These are phyloP conservation scores for Ceratocystiopsis sp. DNA, from an alignment of 2,329 filamentous ascomycete species.

Conservation along the genomic window DNA sequence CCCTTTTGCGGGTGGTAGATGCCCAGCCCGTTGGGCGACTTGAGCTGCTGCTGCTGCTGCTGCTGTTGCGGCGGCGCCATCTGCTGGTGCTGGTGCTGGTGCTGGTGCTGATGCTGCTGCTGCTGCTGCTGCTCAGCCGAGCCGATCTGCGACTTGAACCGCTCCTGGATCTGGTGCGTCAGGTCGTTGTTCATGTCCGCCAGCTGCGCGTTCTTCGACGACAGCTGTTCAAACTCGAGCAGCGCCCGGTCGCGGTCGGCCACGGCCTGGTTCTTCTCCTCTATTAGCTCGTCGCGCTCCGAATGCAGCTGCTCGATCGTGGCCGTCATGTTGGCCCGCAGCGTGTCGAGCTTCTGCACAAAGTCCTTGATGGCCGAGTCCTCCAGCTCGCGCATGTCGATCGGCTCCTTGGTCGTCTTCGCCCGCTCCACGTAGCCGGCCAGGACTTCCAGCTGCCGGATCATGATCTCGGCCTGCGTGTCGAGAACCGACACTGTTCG, in stretches of 20 bases:
- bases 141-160: slow-evolving; percentile 64
- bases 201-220: slow-evolving; percentile 84
- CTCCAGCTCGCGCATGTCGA: slow-evolving; percentile 70
- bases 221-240: slow-evolving; percentile 88
- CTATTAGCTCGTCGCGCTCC: slow-evolving; percentile 65
- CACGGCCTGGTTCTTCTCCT: slow-evolving; percentile 69
- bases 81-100: too few relatives aligned
- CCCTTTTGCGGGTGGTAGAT: slow-evolving; percentile 37
- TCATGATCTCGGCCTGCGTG: slow-evolving; percentile 87
- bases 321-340: slow-evolving; percentile 41
- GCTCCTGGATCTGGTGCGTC: slow-evolving; percentile 82
- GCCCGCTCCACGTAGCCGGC: slow-evolving; percentile 76
- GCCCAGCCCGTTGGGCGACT: slow-evolving; percentile 32
- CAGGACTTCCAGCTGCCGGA: slow-evolving; percentile 77
- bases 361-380: slow-evolving; percentile 84
- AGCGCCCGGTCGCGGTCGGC: slow-evolving; percentile 84
- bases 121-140: slow-evolving; percentile 6
- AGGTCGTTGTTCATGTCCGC: slow-evolving; percentile 92
- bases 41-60: slow-evolving; percentile 17
- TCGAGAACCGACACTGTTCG: slow-evolving; percentile 92
- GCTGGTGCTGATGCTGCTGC: too few relatives aligned
- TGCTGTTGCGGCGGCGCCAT: too few relatives aligned
- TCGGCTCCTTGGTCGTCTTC: slow-evolving; percentile 62
- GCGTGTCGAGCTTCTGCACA: slow-evolving; percentile 52
- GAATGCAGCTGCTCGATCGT: slow-evolving; percentile 43